These are phyloP conservation scores for Cicer chorassanicum DNA, from an alignment of 306 rosid genomes.

Conservation along the genomic window DNA sequence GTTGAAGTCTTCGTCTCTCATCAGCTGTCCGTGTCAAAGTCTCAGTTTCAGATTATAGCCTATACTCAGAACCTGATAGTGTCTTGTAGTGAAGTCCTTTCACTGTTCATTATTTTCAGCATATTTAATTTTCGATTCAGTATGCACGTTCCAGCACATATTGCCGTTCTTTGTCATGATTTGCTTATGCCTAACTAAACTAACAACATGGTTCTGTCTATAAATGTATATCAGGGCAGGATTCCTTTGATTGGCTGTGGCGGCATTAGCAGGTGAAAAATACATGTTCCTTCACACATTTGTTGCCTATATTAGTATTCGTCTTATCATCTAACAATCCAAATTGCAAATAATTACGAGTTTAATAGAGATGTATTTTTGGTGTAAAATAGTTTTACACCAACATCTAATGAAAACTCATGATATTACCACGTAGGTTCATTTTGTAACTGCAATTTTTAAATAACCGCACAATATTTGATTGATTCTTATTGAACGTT, in stretches of 20 bases:
- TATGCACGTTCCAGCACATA: neutral
- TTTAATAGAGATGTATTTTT: too few relatives aligned
- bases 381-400: too few relatives aligned
- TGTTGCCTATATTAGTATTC: slow-evolving; percentile 22
- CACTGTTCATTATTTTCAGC: neutral
- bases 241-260: slow-evolving; percentile 92
- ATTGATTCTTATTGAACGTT: too few relatives aligned
- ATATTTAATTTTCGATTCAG: neutral
- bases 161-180: neutral
- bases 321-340: slow-evolving; percentile 1
- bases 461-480: too few relatives aligned
- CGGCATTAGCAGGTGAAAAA: slow-evolving; percentile 79
- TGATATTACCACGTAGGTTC: too few relatives aligned
- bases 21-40: too few relatives aligned
- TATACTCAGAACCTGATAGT: neutral
- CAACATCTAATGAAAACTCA: too few relatives aligned
- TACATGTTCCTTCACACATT: slow-evolving; percentile 12
- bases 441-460: too few relatives aligned
- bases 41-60: too few relatives aligned
- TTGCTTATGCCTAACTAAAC: slow-evolving; percentile 31
- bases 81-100: neutral
- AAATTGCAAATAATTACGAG: neutral
- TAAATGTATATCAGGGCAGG: slow-evolving; percentile 69
- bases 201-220: slow-evolving; percentile 37
- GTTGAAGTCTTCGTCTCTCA: too few relatives aligned